Base-by-base conservation (phyloP, 257 asterid species). In the Plantago ovata region DNA sequence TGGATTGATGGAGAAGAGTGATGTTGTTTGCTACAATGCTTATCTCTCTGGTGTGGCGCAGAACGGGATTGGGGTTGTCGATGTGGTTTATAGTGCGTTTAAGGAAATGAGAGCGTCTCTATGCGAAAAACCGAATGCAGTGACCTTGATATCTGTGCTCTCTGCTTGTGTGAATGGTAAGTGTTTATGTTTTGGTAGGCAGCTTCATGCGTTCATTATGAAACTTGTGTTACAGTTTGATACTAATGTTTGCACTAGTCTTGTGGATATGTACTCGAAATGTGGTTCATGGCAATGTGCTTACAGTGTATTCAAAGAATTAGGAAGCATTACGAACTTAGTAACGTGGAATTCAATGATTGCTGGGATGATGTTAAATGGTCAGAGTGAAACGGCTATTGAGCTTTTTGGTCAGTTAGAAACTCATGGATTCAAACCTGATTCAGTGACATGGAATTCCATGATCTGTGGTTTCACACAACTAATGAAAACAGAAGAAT, bases 291-390 rank as follows among this genome's bases (percentile, higher is more conserved):
- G 94, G 83, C 60, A 69, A 54, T 79, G 84, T 64, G 95, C 94
- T 0, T 82, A 72, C 59, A 23, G 44, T 41, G 62, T 82, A 21
- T 92, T 92, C 62, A 63, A 68, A 53, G 97, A 77, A 55, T 63
- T 85, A 74, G 86, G 82, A 58, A 69, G 71, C 38, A 61, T 39
- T 43, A 71, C 78, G 70, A 82, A 76, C 50, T 70, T 86, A 63
- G 66, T 86, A 41, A 79, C 95, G 0, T 88, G 96, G 95, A 92
- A 85, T 63, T 76, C 95, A 4, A 86, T 92, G 95, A 84, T 92
- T 23, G 74, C 86, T 0, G 96, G 98, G 49, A 63, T 84, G 95
- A 84, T 92, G 87, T 66, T 70, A 67, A 84, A 81, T 46, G 71
- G 70, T 69, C 84, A 76, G 57, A 62, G 61, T 21, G 87, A 79